Evolutionary conservation across 768 basidiomycete genomes (phyloP).

Genomic region (Naematelia encephala): DNA sequence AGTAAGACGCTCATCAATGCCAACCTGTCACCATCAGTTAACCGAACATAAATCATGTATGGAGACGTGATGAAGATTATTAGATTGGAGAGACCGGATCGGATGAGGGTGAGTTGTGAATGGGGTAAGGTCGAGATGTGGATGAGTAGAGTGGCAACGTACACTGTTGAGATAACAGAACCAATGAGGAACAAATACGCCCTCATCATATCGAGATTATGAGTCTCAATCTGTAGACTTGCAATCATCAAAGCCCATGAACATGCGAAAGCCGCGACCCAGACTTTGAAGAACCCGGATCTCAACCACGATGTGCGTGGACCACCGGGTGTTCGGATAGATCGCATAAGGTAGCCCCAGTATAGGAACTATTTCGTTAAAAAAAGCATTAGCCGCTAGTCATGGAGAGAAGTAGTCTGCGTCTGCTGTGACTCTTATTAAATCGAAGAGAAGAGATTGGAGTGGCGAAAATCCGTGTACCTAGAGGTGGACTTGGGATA

Average conservation of each 20-base stretch:
- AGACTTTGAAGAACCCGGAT: conserved; percentile 32
- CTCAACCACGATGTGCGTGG: conserved; percentile 22
- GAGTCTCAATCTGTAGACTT: conserved; percentile 29
- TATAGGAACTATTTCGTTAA: conserved; percentile 32
- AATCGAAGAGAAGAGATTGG: background rate
- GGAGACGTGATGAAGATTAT: background rate
- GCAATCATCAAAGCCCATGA: conserved; percentile 20
- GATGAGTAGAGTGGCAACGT: background rate
- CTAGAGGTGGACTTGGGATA: background rate
- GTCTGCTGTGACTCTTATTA: conserved; percentile 1
- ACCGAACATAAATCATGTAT: background rate
- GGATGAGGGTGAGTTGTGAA: no score
- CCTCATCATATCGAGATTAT: conserved; percentile 32
- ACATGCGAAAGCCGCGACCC: conserved; percentile 14
- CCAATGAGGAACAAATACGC: conserved; percentile 33
- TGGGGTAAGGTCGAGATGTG: background rate
- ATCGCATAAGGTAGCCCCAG: conserved; percentile 35
- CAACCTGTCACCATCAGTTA: conserved; percentile 16
- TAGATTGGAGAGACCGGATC: background rate
- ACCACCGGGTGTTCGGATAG: conserved; percentile 24
- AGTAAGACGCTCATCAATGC: conserved; percentile 21
- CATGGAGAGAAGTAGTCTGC: no score
- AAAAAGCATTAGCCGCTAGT: no score
- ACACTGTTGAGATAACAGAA: background rate
- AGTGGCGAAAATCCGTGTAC: conserved; percentile 1